Conservation (phyloP, 2,329 filamentous ascomycete genomes). For the Trichoderma gracile region DNA sequence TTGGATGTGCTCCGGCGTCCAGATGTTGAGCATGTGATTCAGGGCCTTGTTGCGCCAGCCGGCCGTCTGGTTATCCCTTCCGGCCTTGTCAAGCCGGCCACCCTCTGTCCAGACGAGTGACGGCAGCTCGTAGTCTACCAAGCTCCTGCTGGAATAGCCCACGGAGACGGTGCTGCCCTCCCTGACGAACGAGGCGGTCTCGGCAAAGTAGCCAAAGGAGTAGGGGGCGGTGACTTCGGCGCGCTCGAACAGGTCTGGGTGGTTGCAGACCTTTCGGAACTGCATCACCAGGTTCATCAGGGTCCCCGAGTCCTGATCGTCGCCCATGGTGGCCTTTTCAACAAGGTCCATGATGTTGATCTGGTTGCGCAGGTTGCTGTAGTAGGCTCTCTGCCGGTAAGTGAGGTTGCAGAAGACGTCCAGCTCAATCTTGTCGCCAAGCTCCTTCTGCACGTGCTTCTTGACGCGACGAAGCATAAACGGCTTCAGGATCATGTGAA, state of each 20-base stretch:
- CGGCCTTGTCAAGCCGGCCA: slow-evolving; percentile 73
- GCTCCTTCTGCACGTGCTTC: slow-evolving; percentile 98
- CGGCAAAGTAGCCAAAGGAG: slow-evolving; percentile 82
- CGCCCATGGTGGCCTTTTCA: slow-evolving; percentile 91
- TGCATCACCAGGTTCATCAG: slow-evolving; percentile 99
- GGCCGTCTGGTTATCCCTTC: slow-evolving; percentile 70
- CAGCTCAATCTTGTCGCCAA: slow-evolving; percentile 96
- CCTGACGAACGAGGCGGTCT: slow-evolving; percentile 91
- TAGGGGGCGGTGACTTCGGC: slow-evolving; percentile 88
- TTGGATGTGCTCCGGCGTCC: slow-evolving; percentile 75
- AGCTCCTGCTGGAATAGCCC: slow-evolving; percentile 81
- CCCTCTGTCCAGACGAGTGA: slow-evolving; percentile 78
- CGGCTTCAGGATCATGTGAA: slow-evolving; percentile 98
- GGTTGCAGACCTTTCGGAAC: slow-evolving; percentile 98
- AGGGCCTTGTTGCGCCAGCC: slow-evolving; percentile 81
- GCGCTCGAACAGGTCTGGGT: slow-evolving; percentile 94
- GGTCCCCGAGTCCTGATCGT: slow-evolving; percentile 92
- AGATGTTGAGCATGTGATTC: slow-evolving; percentile 84
- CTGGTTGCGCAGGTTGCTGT: slow-evolving; percentile 88
- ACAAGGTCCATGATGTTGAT: slow-evolving; percentile 99
- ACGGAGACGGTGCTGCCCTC: slow-evolving; percentile 80
- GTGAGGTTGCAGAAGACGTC: slow-evolving; percentile 97
- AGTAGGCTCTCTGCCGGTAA: slow-evolving; percentile 92
- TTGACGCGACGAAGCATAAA: slow-evolving; percentile 99
- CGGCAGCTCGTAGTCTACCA: slow-evolving; percentile 83